These are phyloP conservation scores for Lactarius sp. DNA, from an alignment of 768 basidiomycete genomes.

Conservation along the genomic window DNA sequence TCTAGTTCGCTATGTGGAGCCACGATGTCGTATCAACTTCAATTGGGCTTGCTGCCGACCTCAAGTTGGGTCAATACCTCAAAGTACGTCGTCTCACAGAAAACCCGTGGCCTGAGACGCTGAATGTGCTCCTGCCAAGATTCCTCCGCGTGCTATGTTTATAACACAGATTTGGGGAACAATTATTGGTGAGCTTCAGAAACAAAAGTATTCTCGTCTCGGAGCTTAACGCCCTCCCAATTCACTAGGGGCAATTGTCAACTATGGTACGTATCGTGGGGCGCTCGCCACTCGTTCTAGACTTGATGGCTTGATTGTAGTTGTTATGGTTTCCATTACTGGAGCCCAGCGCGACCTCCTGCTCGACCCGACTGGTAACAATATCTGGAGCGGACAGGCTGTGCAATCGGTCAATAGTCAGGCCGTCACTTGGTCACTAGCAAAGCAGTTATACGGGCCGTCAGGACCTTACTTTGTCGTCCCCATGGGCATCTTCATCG, in stretches of 20 bases:
- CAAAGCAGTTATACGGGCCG: constrained; percentile 51
- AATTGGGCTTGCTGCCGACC: constrained; percentile 47
- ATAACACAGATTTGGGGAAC: constrained; percentile 63
- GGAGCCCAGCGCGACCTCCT: constrained; percentile 51
- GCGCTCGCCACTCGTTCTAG: constrained; percentile 26
- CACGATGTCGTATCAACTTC: constrained; percentile 55
- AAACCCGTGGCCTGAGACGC: not conserved
- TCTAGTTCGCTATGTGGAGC: constrained; percentile 63
- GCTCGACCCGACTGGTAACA: constrained; percentile 48
- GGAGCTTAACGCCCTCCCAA: not conserved
- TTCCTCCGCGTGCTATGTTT: constrained; percentile 64
- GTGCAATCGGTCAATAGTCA: constrained; percentile 51
- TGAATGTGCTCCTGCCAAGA: constrained; percentile 36
- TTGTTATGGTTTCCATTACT: constrained; percentile 55
- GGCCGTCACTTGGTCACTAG: constrained; percentile 61
- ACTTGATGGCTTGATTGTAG: constrained; percentile 27
- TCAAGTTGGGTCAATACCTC: constrained; percentile 53
- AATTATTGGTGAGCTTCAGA: constrained; percentile 40
- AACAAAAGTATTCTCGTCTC: not conserved
- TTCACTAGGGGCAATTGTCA: constrained; percentile 32
- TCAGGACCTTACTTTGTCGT: constrained; percentile 53
- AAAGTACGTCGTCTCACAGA: constrained; percentile 10
- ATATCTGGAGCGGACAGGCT: constrained; percentile 44
- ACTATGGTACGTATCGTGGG: constrained; percentile 31
- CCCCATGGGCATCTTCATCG: constrained; percentile 49